These are phyloP conservation scores for Mucor irregularis DNA, from an alignment of 371 early-diverging fungal genomes.

Conservation along the genomic window DNA sequence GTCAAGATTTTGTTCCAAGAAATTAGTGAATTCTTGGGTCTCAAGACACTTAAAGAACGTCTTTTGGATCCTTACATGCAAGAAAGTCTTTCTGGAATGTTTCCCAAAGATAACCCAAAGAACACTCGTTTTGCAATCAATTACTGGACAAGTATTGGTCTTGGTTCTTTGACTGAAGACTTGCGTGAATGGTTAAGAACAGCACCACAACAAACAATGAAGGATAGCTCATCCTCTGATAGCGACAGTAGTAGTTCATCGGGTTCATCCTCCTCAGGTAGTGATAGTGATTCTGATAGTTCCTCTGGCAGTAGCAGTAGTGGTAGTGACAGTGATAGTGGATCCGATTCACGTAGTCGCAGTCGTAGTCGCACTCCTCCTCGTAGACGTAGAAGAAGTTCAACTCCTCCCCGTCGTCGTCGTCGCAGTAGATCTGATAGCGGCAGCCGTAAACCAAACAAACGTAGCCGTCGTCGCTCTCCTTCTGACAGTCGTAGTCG, in stretches of 20 bases:
- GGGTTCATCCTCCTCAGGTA: slow-evolving; percentile 17
- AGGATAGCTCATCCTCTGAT: slow-evolving; percentile 25
- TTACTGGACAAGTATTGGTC: slow-evolving; percentile 93
- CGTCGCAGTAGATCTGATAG: not conserved
- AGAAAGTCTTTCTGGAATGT: slow-evolving; percentile 79
- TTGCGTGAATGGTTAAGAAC: slow-evolving; percentile 82
- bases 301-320: slow-evolving; percentile 17
- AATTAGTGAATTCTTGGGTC: slow-evolving; percentile 82
- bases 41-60: slow-evolving; percentile 75
- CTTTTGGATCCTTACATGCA: slow-evolving; percentile 67
- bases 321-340: slow-evolving; percentile 13
- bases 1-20: slow-evolving; percentile 94
- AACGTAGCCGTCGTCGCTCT: not conserved
- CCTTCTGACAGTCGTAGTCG: not conserved
- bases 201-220: slow-evolving; percentile 59
- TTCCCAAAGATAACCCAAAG: slow-evolving; percentile 87
- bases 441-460: not conserved
- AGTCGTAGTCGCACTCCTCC: not conserved
- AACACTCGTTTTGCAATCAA: slow-evolving; percentile 97
- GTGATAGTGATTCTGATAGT: slow-evolving; percentile 14
- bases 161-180: slow-evolving; percentile 93
- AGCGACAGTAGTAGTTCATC: slow-evolving; percentile 18
- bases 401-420: not conserved
- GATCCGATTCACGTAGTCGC: not conserved
- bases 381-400: not conserved